Conservation (phyloP, 2,329 filamentous ascomycete genomes). For the Diaporthe amygdali region DNA sequence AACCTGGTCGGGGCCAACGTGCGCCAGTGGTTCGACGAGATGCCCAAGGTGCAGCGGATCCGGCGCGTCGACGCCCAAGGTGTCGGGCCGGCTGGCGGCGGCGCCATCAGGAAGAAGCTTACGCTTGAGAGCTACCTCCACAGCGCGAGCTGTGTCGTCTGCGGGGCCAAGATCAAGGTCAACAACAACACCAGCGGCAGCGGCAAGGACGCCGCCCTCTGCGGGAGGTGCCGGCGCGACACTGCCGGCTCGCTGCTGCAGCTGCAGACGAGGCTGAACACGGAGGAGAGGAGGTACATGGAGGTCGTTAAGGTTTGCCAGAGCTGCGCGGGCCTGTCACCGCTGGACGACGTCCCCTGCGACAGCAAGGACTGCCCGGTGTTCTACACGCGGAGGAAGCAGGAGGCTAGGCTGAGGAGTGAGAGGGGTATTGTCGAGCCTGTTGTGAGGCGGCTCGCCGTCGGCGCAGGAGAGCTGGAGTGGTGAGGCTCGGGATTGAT, state of each 20-base stretch:
- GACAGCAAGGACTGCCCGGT: slow-evolving; percentile 93
- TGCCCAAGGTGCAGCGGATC: slow-evolving; percentile 87
- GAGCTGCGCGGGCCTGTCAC: slow-evolving; percentile 76
- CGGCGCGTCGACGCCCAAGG: slow-evolving; percentile 57
- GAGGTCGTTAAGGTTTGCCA: slow-evolving; percentile 77
- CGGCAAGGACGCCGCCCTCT: slow-evolving; percentile 53
- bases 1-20: slow-evolving; percentile 95
- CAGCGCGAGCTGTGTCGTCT: slow-evolving; percentile 79
- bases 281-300: slow-evolving; percentile 65
- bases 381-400: slow-evolving; percentile 79
- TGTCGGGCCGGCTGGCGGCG: slow-evolving; percentile 30
- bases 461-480: slow-evolving; percentile 35
- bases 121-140: slow-evolving; percentile 96
- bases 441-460: slow-evolving; percentile 39
- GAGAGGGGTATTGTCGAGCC: slow-evolving; percentile 44
- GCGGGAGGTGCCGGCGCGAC: slow-evolving; percentile 59
- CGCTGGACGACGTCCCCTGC: slow-evolving; percentile 80
- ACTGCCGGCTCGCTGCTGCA: slow-evolving; percentile 66
- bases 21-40: slow-evolving; percentile 90
- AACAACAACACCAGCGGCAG: slow-evolving; percentile 27
- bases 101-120: slow-evolving; percentile 54
- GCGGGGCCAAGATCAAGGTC: slow-evolving; percentile 59
- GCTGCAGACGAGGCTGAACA: slow-evolving; percentile 66
- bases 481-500: slow-evolving; percentile 36
- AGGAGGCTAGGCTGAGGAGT: slow-evolving; percentile 52